Conservation (phyloP, 2,329 filamentous ascomycete genomes). For the Bipolaris oryzae region DNA sequence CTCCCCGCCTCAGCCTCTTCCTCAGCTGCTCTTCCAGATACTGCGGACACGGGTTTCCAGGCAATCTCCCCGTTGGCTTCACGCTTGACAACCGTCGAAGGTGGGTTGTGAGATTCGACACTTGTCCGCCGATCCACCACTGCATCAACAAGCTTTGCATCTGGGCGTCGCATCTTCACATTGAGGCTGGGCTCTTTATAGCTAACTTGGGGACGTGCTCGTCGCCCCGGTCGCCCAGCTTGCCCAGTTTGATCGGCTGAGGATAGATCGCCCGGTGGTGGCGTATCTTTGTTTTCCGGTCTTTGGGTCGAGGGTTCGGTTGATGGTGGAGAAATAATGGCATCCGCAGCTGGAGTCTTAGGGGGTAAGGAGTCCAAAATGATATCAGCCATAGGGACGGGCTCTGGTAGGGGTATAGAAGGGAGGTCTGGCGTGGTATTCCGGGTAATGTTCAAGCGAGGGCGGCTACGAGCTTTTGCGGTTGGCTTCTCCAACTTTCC, state of each 20-base stretch:
- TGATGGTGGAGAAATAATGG: slow-evolving; percentile 53
- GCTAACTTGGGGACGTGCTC: slow-evolving; percentile 55
- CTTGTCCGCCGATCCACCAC: slow-evolving; percentile 41
- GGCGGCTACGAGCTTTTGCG: slow-evolving; percentile 31
- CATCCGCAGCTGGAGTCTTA: slow-evolving; percentile 47
- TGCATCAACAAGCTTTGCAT: slow-evolving; percentile 55
- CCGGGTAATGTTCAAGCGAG: slow-evolving; percentile 34
- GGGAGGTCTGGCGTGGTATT: slow-evolving; percentile 31
- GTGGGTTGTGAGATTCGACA: slow-evolving; percentile 31
- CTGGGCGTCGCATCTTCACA: slow-evolving; percentile 57
- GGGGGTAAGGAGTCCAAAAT: slow-evolving; percentile 47
- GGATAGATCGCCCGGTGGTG: slow-evolving; percentile 50
- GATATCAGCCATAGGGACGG: slow-evolving; percentile 36
- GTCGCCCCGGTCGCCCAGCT: slow-evolving; percentile 50
- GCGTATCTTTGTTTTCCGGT: slow-evolving; percentile 50
- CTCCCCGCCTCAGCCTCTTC: slow-evolving; percentile 43
- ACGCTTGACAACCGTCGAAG: slow-evolving; percentile 36
- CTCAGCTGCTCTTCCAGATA: slow-evolving; percentile 22
- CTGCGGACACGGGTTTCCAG: slow-evolving; percentile 38
- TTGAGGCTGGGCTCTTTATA: slow-evolving; percentile 57
- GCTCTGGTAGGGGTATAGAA: slow-evolving; percentile 27
- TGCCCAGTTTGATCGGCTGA: slow-evolving; percentile 42
- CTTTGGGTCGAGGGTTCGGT: slow-evolving; percentile 50
- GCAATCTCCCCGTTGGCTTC: slow-evolving; percentile 31
- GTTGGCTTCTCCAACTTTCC: slow-evolving; percentile 32